Conservation (phyloP, 192 early-diverging fungal species). For the Backusella mclennaniae region DNA sequence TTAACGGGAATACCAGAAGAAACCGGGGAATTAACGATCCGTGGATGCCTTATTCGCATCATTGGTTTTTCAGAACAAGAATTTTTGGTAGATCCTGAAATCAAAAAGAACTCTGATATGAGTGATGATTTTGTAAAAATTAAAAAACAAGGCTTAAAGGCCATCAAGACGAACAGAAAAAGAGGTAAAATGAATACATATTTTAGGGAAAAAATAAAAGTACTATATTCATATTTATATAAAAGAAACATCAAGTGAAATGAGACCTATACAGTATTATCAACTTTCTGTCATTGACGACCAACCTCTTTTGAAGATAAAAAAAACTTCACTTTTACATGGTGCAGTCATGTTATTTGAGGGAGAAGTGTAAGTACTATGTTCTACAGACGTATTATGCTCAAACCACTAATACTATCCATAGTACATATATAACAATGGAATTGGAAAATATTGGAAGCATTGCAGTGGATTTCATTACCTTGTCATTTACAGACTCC, state of each 20-base stretch:
- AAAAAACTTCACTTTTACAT: slow-evolving; percentile 53
- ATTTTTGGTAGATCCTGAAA: slow-evolving; percentile 35
- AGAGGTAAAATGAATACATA: background rate
- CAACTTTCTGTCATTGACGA: slow-evolving; percentile 52
- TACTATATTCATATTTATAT: background rate
- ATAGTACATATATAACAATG: slow-evolving; percentile 58
- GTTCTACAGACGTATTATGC: background rate
- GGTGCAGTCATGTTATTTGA: slow-evolving; percentile 81
- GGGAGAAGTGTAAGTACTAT: slow-evolving; percentile 65
- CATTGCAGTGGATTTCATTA: slow-evolving; percentile 69
- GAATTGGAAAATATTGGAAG: slow-evolving; percentile 75
- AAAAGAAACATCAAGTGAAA: slow-evolving; percentile 7
- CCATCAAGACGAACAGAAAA: slow-evolving; percentile 17
- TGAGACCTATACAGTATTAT: slow-evolving; percentile 21
- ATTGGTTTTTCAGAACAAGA: slow-evolving; percentile 55
- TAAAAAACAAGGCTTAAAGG: slow-evolving; percentile 17
- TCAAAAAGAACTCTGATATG: background rate
- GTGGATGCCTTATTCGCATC: slow-evolving; percentile 59
- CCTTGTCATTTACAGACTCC: slow-evolving; percentile 54
- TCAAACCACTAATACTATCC: background rate
- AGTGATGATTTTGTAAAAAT: slow-evolving; percentile 10
- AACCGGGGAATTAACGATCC: slow-evolving; percentile 59
- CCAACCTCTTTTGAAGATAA: slow-evolving; percentile 72
- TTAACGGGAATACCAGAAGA: slow-evolving; percentile 63
- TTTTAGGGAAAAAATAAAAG: background rate